Evolutionary conservation across 2,329 filamentous ascomycete species (phyloP), one percentile per base, ranked within the genome.

Genomic region (Trichoderma semiorbis): DNA sequence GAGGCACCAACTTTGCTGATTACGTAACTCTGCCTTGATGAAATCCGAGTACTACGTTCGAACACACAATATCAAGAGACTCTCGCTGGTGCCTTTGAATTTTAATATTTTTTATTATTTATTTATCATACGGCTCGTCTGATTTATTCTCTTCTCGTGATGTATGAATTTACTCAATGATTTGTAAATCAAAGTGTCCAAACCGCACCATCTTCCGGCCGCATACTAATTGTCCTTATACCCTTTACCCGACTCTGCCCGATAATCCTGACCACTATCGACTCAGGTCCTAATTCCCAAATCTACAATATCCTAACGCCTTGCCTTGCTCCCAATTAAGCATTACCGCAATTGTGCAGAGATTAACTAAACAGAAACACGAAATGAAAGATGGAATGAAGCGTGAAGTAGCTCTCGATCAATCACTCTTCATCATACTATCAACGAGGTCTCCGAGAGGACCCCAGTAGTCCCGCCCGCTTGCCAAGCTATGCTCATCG

Each of bases 381-480:
- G 16, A 69, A 53, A 24, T 16, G 28, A 69, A 69, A 69, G 24
- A 28, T 30, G 34, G 18, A 57, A 24, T 26, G 30, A 39, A 55
- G 30, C 26, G 21, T 47, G 43, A 34, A 50, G 39, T 12, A 57
- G 16, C 64, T 39, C 36, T 50, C 57, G 34, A 7, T 86, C 78
- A 97, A 81, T 98, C 96, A 79, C 94, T 98, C 83, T 91, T 91
- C 84, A 98, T 83, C 95, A 99, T 99, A 81, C 94, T 98, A 81
- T 99, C 96, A 65, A 99, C 96, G 75, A 99, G 84, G 82, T 99
- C 96, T 12, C 95, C 95, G 72, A 99, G 82, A 14, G 96, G 96
- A 1, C 96, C 96, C 92, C 95, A 99, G 85, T 95, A 99, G 82
- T 99, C 96, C 83, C 97, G 95, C 65, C 95, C 96, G 78, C 91